Evolutionary conservation across 306 rosid species (phyloP), one percentile per base, ranked within the genome.

Genomic region (Sicyos baderoa): DNA sequence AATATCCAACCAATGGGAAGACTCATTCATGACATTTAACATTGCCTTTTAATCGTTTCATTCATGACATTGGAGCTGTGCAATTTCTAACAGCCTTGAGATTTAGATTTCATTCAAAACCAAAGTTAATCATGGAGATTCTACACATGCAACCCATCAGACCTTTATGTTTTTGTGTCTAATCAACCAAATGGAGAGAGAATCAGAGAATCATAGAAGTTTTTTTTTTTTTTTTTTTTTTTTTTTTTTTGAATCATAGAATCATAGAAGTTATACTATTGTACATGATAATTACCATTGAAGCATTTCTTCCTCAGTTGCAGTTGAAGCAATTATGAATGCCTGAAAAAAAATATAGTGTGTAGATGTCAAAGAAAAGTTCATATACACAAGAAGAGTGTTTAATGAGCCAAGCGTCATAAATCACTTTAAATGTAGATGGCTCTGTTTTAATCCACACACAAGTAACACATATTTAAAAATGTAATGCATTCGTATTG

Each of bases 321-420:
- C 95, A 80, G 97, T 89, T 60, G 97, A 91, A 78, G 97, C 97
- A 83, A 91, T 91, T 77, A 91, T 91, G 78, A 91, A 91, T 52
- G 97, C 97, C 97, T 91, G 79, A 19, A 22, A 25, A 25, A 48
- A 19, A 25, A 67, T 13, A 67, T 1, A 15, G 22, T 27, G 44
- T 14, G 54, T 16, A 48, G 72, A 48, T 67, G 72, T 48, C 52
- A 63, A 40, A 21, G 54, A 14, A 64, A 40, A 42, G 32, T 12
- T 22, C 4, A 42, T 40, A 4, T 6, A 23, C 23, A 45, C 15
- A 45, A 45, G 7, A 49, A 49, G 53, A 49, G 17, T 12, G 49
- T 23, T 23, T 25, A 25, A 15, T 59, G 65, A 25, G 65, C 44
- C 45, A 59, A 25, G 4, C 12, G 49, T 29, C 35, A 3, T 29